Evolutionary conservation across 257 asterid species (phyloP), one percentile per base, ranked within the genome.

Genomic region (Capsicum pubescens): DNA sequence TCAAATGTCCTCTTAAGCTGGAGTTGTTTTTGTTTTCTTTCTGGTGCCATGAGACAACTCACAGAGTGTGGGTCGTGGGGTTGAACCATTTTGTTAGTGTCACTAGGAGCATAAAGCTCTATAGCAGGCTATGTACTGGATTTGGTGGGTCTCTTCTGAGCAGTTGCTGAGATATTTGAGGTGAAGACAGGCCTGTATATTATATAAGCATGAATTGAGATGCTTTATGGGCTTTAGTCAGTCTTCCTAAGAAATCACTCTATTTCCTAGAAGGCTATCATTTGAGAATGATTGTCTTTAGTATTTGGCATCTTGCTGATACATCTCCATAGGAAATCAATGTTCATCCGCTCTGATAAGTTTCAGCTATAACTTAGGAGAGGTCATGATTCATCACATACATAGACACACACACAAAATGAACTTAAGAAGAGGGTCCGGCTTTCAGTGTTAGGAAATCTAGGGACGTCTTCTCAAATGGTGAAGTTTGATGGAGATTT

Each of bases 111-210:
- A 26, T 69, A 39, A 39, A 16, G 77, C 54, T 69, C 54, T n/a
- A 15, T 68, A 68, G 8, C 77, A 68, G 77, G 4, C 54, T 39
- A 68, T 39, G 32, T 68, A 68, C 77, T 68, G 54, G 77, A n/a
- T 12, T 68, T 68, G 77, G 19, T 68, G 54, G 77, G 39, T 68
- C 77, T 15, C 77, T 68, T 68, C 52, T 0, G 26, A 39, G n/a
- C 32, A 69, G 42, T 39, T 39, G 2, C 54, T 48, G 5, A 0
- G 78, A 8, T 39, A 69, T 39, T 69, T 69, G 55, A 42, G 55
- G 78, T 69, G 32, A 69, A 35, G 52, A 69, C 32, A 39, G 0
- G 15, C 55, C 14, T 69, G 14, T 69, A 42, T 21, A 69, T 69
- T 69, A n/a, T 69, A 42, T 69, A 8, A 16, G 78, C 2, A 16